Conservation (phyloP, 108 stramenopile species). For the Cylindrotheca closterium region DNA sequence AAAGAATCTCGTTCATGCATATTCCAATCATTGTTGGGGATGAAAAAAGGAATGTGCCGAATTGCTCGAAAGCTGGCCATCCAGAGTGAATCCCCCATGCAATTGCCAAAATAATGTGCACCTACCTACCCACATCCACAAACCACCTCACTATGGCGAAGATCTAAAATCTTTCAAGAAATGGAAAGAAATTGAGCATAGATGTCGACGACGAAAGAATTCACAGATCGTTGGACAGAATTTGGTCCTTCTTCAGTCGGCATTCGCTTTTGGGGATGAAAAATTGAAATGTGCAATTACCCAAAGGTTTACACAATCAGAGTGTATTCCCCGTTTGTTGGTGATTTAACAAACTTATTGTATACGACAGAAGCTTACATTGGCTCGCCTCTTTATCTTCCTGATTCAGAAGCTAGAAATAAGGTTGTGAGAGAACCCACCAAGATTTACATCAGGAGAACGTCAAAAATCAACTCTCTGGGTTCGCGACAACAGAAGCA, state of each 20-base stretch:
- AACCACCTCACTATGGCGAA: too few species aligned
- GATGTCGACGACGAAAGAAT: not conserved
- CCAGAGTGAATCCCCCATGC: conserved; percentile 19
- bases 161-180: too few species aligned
- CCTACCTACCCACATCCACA: too few species aligned
- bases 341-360: not conserved
- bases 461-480: conserved; percentile 23
- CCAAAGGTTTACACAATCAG: not conserved
- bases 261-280: not conserved
- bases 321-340: not conserved
- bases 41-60: conserved; percentile 20
- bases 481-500: conserved; percentile 12
- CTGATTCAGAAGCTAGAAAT: not conserved
- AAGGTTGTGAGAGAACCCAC: conserved; percentile 9
- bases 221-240: not conserved
- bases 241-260: not conserved
- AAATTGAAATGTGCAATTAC: not conserved
- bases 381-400: too few species aligned
- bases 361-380: not conserved
- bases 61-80: conserved; percentile 19
- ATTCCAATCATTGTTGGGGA: conserved; percentile 13
- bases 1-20: not conserved
- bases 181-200: too few species aligned
- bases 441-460: conserved; percentile 6
- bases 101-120: not conserved